Conservation (phyloP, 1,284 basidiomycete genomes). For the Vanrija sp. region DNA sequence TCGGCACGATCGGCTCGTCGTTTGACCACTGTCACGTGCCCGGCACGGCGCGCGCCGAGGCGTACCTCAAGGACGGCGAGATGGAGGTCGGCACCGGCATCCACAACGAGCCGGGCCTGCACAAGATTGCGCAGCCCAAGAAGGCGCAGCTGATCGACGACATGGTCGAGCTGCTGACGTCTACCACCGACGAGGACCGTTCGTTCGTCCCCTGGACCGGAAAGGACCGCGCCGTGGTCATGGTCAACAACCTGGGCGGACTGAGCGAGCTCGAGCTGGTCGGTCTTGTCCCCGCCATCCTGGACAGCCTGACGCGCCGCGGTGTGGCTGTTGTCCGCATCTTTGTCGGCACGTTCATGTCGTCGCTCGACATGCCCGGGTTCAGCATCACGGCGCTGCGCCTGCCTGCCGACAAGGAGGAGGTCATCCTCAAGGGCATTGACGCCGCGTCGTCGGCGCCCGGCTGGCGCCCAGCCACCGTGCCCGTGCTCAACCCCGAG, state of each 20-base stretch:
- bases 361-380: constrained; percentile 90
- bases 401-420: constrained; percentile 58
- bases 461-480: constrained; percentile 59
- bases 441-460: constrained; percentile 71
- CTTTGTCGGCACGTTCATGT: constrained; percentile 79
- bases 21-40: constrained; percentile 76
- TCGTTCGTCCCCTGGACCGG: constrained; percentile 74
- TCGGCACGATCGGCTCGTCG: constrained; percentile 82
- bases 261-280: constrained; percentile 80
- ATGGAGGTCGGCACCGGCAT: constrained; percentile 80
- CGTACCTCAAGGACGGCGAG: constrained; percentile 51
- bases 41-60: constrained; percentile 9
- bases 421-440: constrained; percentile 67
- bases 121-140: constrained; percentile 60
- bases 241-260: constrained; percentile 62
- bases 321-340: constrained; percentile 62
- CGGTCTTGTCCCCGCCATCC: constrained; percentile 52
- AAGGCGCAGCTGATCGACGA: constrained; percentile 66
- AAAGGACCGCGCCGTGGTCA: constrained; percentile 56
- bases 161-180: constrained; percentile 68
- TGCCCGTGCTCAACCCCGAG: constrained; percentile 6
- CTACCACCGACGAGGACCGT: constrained; percentile 73
- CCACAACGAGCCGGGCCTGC: constrained; percentile 86
- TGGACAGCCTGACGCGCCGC: constrained; percentile 56
- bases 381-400: constrained; percentile 84